A percentile compares a stretch with the other conserved stretches of the same genome.
Conservation (phyloP, 169 alveolate species). For the Plasmodium vivax region DNA sequence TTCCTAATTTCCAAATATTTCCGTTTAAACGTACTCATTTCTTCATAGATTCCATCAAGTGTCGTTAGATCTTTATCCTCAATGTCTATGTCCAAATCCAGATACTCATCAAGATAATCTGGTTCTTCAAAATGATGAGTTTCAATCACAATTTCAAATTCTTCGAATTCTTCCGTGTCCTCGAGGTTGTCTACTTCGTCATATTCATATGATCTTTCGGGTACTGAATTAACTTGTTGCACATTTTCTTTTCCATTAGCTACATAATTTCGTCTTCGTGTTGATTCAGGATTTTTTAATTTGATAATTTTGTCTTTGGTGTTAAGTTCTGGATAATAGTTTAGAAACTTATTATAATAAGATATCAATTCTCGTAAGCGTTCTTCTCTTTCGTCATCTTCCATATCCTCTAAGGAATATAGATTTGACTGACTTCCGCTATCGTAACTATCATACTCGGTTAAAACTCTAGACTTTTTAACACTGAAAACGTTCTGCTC, state of each 20-base stretch:
- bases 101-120: neutral
- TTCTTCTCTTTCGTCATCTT: constrained; percentile 21
- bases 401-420: constrained; percentile 21
- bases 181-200: neutral
- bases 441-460: neutral
- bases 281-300: neutral
- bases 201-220: neutral
- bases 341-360: constrained; percentile 6
- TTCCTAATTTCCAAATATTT: neutral
- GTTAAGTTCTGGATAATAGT: constrained; percentile 1
- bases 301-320: constrained; percentile 21
- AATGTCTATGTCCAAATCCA: neutral
- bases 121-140: neutral
- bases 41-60: neutral
- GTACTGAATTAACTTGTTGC: neutral
- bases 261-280: neutral
- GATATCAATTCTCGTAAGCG: neutral
- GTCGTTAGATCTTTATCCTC: neutral
- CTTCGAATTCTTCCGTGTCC: neutral
- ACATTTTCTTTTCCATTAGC: neutral
- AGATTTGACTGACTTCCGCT: neutral
- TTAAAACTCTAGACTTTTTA: neutral
- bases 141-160: neutral
- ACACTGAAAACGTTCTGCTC: neutral
- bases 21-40: neutral